phyloP scores from a whole-genome alignment of 495 filamentous ascomycete species.

The Endocarpon pusillum region DNA sequence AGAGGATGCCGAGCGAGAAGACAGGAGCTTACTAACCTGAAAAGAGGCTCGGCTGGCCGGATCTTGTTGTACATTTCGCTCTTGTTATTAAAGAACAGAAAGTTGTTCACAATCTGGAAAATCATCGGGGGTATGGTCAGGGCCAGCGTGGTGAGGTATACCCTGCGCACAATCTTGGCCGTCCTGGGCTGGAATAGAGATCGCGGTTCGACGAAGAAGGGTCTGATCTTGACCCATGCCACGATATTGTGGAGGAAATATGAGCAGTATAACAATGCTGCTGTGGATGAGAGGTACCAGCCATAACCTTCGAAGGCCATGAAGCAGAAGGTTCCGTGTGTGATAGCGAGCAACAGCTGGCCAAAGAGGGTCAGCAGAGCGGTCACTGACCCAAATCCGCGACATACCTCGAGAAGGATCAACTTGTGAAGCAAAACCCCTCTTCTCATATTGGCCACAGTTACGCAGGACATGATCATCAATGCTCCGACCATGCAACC shows the following conservation, averaged over 20 bases:
- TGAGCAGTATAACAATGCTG: slow-evolving; percentile 8
- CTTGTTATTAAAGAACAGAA: slow-evolving; percentile 13
- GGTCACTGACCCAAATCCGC: no score
- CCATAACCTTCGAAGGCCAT: slow-evolving; percentile 7
- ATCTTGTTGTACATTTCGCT: slow-evolving; percentile 18
- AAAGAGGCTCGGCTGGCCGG: slow-evolving; percentile 21
- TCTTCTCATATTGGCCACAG: slow-evolving; percentile 15
- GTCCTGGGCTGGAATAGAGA: slow-evolving; percentile 4
- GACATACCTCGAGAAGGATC: slow-evolving; percentile 17
- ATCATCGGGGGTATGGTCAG: slow-evolving; percentile 7
- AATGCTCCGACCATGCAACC: slow-evolving; percentile 18
- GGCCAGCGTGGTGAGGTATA: slow-evolving; percentile 7
- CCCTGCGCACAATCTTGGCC: slow-evolving; percentile 4
- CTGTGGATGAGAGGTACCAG: slow-evolving; percentile 11
- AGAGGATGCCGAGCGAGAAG: no score
- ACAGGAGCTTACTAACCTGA: slow-evolving; percentile 12
- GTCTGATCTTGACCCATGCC: slow-evolving; percentile 12
- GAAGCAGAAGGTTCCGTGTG: slow-evolving; percentile 13
- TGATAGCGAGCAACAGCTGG: slow-evolving; percentile 12
- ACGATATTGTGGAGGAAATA: slow-evolving; percentile 11
- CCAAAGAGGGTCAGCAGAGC: slow-evolving; percentile 5
- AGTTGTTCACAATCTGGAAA: slow-evolving; percentile 11
- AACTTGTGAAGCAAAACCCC: slow-evolving; percentile 18
- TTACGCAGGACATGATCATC: slow-evolving; percentile 15
- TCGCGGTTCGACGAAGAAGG: slow-evolving; percentile 17